Conservation (phyloP, 305 asterid genomes). For the Fraxinus ornus region DNA sequence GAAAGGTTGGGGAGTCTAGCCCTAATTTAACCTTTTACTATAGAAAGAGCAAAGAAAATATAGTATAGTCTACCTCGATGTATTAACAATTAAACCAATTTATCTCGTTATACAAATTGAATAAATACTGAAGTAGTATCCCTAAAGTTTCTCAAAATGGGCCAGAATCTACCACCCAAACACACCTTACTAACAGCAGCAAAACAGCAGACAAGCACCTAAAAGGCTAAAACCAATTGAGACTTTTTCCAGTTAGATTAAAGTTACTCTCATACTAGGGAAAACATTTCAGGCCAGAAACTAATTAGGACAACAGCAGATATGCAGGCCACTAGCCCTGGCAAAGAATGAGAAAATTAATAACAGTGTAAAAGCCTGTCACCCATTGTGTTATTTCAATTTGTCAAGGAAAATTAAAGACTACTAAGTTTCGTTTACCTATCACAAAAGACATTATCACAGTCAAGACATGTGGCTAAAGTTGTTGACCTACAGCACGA, state of each 20-base stretch:
- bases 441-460: slow-evolving; percentile 72
- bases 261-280: neutral
- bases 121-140: neutral
- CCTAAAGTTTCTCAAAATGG: neutral
- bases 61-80: neutral
- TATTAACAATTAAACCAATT: neutral
- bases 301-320: neutral
- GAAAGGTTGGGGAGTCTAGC: neutral
- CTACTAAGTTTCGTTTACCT: slow-evolving; percentile 39
- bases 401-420: neutral
- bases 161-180: neutral
- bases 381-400: slow-evolving; percentile 4
- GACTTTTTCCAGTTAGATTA: neutral
- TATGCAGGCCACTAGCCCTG: neutral
- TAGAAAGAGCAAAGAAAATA: neutral
- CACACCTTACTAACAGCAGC: neutral
- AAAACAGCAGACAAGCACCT: slow-evolving; percentile 8
- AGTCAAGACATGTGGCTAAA: slow-evolving; percentile 65
- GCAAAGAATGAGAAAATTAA: neutral
- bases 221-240: neutral
- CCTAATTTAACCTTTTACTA: neutral
- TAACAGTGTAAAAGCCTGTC: neutral
- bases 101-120: neutral
- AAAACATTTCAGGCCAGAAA: neutral
- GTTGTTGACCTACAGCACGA: slow-evolving; percentile 58